Evolutionary conservation across 2,329 filamentous ascomycete genomes (phyloP), one percentile per base, ranked within the genome.

Genomic region (Monosporascus sp.): DNA sequence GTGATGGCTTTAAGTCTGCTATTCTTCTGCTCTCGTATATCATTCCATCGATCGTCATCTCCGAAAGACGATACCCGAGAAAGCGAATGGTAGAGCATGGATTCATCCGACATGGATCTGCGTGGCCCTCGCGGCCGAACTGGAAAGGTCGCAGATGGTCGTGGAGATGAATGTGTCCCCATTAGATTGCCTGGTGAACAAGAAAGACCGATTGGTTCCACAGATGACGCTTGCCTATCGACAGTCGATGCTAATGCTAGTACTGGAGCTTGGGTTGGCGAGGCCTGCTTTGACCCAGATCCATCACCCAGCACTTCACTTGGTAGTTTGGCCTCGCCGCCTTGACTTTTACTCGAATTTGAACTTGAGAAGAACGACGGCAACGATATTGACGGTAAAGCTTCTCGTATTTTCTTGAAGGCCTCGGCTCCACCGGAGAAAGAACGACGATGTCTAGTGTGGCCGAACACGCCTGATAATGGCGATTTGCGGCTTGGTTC

Each of bases 1-100:
- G 86, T 88, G 67, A 97, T 89, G 5, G 93, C 93, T 72, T 96
- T 96, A 65, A 94, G 79, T 43, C 93, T 82, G 61, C 88, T 90
- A 64, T 97, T 97, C 60, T 93, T 87, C 74, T 94, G 89, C 56
- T 90, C 88, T 44, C 86, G 83, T 14, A 96, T 84, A 68, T 94
- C 78, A 49, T 88, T 82, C 68, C 94, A 97, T 45, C 86, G 81
- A 39, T 83, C 83, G 62, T 93, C 89, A 65, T 97, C 90, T 2
- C 92, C 92, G 1, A 95, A 78, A 0, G 90, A 95, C 0, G 91
- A 94, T 1, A 88, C 85, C 25, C 85, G 79, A 0, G 92, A 96
- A 3, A 91, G 74, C 5, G 83, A 85, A 60, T 89, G 84, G 61
- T 88, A 87, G 17, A 94, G 77, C 55, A 95, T 72, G 5, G 89